Conservation (phyloP, 352 stramenopile species). For the Phytophthora chlamydospora region DNA sequence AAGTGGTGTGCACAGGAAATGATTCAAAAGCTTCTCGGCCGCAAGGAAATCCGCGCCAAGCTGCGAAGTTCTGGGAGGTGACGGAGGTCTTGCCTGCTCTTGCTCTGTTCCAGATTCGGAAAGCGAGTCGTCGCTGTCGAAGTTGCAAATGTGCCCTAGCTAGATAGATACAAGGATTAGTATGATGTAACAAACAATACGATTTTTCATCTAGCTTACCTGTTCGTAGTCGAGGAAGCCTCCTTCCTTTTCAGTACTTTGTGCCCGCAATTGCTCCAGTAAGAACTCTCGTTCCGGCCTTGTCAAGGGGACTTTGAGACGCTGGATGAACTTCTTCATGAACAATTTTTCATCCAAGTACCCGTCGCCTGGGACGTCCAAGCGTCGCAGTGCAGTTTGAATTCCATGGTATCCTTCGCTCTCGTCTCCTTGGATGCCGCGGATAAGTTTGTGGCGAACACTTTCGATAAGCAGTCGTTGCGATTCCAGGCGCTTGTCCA, state of each 20-base stretch:
- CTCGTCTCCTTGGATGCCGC: constrained; percentile 39
- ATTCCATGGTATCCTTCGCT: constrained; percentile 50
- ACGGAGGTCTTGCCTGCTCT: constrained; percentile 8
- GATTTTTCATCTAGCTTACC: constrained; percentile 7
- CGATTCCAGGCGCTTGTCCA: constrained; percentile 55
- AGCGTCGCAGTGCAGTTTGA: constrained; percentile 41
- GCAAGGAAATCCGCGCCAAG: constrained; percentile 31
- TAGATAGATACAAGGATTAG: constrained; percentile 1
- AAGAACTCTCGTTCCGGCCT: constrained; percentile 57
- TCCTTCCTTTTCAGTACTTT: constrained; percentile 10
- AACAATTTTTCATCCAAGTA: constrained; percentile 50
- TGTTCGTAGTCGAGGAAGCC: constrained; percentile 64
- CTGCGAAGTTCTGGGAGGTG: constrained; percentile 27
- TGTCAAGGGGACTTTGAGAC: constrained; percentile 50
- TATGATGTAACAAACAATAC: background rate
- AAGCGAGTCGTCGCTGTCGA: constrained; percentile 61
- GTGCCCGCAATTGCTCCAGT: constrained; percentile 40
- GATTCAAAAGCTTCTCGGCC: constrained; percentile 49
- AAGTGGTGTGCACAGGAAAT: constrained; percentile 41
- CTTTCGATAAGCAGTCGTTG: constrained; percentile 53
- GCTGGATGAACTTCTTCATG: constrained; percentile 41
- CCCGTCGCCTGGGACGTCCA: constrained; percentile 47
- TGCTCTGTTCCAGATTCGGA: constrained; percentile 40
- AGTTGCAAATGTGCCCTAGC: constrained; percentile 45
- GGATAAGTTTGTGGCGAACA: constrained; percentile 62